Conservation (phyloP, 441 rosid species). For the Jatropha multifida region DNA sequence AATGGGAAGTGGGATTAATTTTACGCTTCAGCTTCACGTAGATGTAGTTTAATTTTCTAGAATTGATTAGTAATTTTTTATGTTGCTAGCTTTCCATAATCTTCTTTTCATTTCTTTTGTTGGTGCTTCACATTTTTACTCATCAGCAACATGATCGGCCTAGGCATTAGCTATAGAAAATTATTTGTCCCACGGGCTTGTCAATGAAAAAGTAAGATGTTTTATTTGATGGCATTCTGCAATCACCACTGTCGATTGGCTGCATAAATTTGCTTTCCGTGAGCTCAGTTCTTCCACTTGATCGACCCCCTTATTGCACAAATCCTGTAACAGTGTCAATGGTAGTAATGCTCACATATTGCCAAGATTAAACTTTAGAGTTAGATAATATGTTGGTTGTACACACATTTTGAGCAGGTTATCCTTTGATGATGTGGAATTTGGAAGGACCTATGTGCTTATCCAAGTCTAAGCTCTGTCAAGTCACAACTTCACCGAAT, state of each 20-base stretch:
- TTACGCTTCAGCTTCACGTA: neutral
- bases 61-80: neutral
- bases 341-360: neutral
- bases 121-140: neutral
- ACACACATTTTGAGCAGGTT: neutral
- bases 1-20: neutral
- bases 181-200: neutral
- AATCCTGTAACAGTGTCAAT: neutral
- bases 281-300: neutral
- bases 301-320: neutral
- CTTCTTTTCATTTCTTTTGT: neutral
- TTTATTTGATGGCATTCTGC: neutral
- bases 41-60: neutral
- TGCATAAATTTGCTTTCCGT: neutral
- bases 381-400: neutral
- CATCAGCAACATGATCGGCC: neutral
- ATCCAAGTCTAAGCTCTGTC: neutral
- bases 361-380: neutral
- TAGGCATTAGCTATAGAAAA: neutral
- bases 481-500: neutral
- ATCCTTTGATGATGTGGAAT: neutral
- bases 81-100: neutral
- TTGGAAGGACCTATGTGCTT: neutral
- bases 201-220: neutral
- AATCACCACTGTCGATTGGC: neutral